Conservation (phyloP, 225 moss, liverwort and hornwort genomes). For the Climacium dendroides region DNA sequence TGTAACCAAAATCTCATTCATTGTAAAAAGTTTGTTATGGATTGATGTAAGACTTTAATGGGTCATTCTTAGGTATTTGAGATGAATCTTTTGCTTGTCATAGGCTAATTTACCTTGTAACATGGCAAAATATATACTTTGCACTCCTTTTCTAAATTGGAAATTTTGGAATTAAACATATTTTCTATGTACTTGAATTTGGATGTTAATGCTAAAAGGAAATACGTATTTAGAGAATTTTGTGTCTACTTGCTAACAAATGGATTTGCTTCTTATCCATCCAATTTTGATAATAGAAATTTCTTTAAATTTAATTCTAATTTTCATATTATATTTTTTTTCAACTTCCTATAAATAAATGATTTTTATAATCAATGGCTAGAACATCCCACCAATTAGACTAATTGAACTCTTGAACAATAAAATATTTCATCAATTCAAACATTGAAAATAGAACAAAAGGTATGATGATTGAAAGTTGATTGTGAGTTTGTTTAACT, state of each 20-base stretch:
- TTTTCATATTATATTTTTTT: neutral
- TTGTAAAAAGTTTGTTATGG: fast-evolving
- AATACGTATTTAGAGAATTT: neutral
- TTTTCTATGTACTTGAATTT: neutral
- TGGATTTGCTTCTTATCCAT: neutral
- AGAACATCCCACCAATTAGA: neutral
- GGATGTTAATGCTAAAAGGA: neutral
- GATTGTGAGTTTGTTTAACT: neutral
- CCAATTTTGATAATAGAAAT: too few relatives aligned
- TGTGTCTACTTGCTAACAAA: neutral
- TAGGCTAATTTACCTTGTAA: neutral
- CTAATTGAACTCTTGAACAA: neutral
- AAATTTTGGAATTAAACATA: neutral
- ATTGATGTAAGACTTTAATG: too few relatives aligned
- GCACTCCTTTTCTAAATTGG: neutral
- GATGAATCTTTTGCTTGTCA: neutral
- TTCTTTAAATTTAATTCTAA: neutral
- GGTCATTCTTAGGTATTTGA: neutral
- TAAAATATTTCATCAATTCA: neutral
- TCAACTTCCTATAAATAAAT: neutral
- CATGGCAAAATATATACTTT: neutral
- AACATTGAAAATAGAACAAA: neutral
- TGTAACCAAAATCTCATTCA: neutral
- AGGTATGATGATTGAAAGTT: neutral
- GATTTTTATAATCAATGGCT: neutral